phyloP scores from a whole-genome alignment of 75 land plant species.

The Picea glauca region DNA sequence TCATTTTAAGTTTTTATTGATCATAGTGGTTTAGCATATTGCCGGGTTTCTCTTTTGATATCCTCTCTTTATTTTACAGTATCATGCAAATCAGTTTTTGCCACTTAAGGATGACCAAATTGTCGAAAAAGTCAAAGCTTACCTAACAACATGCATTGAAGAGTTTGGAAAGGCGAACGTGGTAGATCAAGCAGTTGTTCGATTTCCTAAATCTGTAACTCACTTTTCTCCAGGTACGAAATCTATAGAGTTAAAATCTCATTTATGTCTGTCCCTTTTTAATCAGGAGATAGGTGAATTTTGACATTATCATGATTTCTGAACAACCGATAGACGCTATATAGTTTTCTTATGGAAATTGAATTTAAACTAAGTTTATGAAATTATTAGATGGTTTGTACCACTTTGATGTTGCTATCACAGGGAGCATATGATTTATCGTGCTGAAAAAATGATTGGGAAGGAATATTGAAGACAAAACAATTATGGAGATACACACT shows the following conservation, averaged over 20 bases:
- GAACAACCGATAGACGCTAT: not conserved
- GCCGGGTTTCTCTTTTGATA: not conserved
- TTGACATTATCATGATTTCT: not conserved
- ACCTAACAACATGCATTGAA: slow-evolving; percentile 57
- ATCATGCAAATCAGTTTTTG: slow-evolving; percentile 75
- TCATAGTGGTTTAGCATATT: not conserved
- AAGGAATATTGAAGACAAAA: no score
- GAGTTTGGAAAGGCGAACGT: slow-evolving; percentile 54
- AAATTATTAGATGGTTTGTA: no score
- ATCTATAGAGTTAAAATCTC: not conserved
- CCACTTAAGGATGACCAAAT: slow-evolving; percentile 63
- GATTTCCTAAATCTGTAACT: slow-evolving; percentile 67
- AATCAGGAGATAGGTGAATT: not conserved
- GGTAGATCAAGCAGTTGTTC: slow-evolving; percentile 52
- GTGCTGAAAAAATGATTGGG: no score
- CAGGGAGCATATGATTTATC: no score
- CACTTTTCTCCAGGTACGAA: slow-evolving; percentile 82
- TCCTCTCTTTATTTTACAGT: slow-evolving; percentile 30
- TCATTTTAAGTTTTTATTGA: not conserved
- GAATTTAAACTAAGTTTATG: not conserved
- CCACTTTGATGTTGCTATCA: no score
- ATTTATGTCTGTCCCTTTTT: not conserved
- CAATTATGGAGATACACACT: no score
- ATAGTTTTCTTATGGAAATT: not conserved
- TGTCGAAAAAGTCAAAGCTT: slow-evolving; percentile 48